Evolutionary conservation across 805 yeast species (phyloP).

Genomic region (Candida qinlingensis): DNA sequence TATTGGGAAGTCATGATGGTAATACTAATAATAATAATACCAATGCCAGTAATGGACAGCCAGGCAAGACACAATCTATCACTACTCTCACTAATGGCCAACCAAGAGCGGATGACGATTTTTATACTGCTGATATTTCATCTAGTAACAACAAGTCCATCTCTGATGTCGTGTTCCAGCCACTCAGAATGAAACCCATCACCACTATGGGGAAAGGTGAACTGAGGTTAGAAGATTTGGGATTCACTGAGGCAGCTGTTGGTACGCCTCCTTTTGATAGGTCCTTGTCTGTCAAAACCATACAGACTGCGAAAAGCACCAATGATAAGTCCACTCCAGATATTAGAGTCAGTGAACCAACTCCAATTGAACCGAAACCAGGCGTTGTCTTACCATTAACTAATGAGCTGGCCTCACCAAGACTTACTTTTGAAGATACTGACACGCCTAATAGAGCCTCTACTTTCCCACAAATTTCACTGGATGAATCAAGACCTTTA

Average conservation of each 20-base stretch:
- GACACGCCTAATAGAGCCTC: background rate
- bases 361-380: background rate
- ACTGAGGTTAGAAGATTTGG: conserved; percentile 34
- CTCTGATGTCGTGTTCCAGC: conserved; percentile 35
- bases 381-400: background rate
- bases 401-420: background rate
- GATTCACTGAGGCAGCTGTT: conserved; percentile 8
- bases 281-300: conserved; percentile 1
- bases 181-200: conserved; percentile 41
- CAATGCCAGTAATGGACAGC: no score
- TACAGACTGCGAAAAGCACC: background rate
- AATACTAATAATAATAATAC: background rate
- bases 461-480: background rate
- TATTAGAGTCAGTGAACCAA: background rate
- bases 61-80: no score
- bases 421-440: background rate
- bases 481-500: background rate
- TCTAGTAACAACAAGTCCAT: conserved; percentile 4
- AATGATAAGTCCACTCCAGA: background rate
- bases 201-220: conserved; percentile 53
- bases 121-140: conserved; percentile 2
- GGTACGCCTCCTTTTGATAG: conserved; percentile 2
- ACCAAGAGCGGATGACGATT: conserved; percentile 3
- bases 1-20: conserved; percentile 18
- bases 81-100: no score